Base-by-base conservation (phyloP, 257 asterid genomes). In the Jacaranda mimosifolia region DNA sequence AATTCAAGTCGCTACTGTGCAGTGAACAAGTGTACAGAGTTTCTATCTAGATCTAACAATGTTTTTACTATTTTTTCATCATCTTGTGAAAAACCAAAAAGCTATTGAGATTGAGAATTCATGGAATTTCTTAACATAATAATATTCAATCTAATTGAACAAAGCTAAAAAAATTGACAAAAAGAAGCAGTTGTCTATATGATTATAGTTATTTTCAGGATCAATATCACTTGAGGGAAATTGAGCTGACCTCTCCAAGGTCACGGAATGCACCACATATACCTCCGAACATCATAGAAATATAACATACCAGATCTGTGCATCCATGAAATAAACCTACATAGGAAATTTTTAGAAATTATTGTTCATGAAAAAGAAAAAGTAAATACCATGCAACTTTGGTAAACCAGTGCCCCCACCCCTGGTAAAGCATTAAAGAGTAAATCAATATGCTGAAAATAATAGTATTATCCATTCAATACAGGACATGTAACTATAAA, bases 181-280 rank as follows among this genome's bases (percentile, higher is more conserved):
- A 40, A 78, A 39, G 49, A 49, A 36, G 57, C 19, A 76, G 39
- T 48, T 9, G 26, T 60, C 12, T 13, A 5, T 26, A 26, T 26
- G 32, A 26, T 26, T 26, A 26, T 26, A 26, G 32, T 26, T 26
- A 26, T 26, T 26, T 26, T 26, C 7, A 26, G 2, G 32, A n/a
- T 32, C 49, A 67, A 14, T 63, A 51, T 68, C 35, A 70, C 11
- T 7, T 40, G 51, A 69, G 36, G 49, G 43, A 52, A 63, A 11
- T 53, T 63, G n/a, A 46, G 59, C 80, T 72, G 7, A 73, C 98
- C 98, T 93, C 86, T 85, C 99, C 99, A 79, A 96, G 96, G 75
- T 97, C 97, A 40, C 97, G 96, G 76, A 96, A 96, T 79, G 99
- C 99, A 48, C 99, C 99, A 88, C 91, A 93, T 74, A 96, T 89